Base-by-base conservation (phyloP, 768 basidiomycete species). In the Dictyophora rubrovolvata region DNA sequence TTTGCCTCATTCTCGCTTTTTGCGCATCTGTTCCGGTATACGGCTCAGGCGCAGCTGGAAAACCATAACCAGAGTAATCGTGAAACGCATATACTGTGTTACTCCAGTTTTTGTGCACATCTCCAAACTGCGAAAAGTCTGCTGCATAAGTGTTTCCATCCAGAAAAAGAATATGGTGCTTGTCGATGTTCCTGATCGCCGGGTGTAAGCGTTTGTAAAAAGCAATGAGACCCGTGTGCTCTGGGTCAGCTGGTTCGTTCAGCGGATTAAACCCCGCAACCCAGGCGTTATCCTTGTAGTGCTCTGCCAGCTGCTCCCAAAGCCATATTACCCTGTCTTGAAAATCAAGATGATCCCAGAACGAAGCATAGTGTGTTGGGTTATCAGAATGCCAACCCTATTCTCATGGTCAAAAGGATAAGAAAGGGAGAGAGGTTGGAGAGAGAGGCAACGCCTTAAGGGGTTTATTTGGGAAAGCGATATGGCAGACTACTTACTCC, bases 281-380 rank as follows among this genome's bases (percentile, higher is more conserved):
- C 89, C 89, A 90, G 61, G 80, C 76, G 70, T 92, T 87, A 59
- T 74, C 77, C 63, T 77, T 83, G 76, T 91, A 90, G 69, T 87
- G 87, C 65, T 74, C 75, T 0, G 89, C 86, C 35, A 91, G 75
- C 65, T 87, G 74, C 37, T 77, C 77, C 89, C 90, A 92, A 46
- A 93, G 79, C 82, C 84, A 84, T 55, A 89, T 69, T 10, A 78
- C 70, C 1, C 89, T 82, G 69, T 92, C 86, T 68, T 90, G 89
- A 76, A 89, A 87, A 69, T 91, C 88, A 63, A 83, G 89, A 76
- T 91, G 86, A 53, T 79, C 79, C 86, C 87, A 92, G 75, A 90
- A 82, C 79, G 54, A 1, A 84, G 67, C 53, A 85, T 82, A 33
- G 67, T 86, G 85, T 12, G 79, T 77, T 16, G 85, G 86, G 17